Percentiles rank a stretch among this genome's conserved stretches.
Evolutionary conservation across 192 early-diverging fungal genomes (phyloP).

Genomic region (Backusella australiensis): DNA sequence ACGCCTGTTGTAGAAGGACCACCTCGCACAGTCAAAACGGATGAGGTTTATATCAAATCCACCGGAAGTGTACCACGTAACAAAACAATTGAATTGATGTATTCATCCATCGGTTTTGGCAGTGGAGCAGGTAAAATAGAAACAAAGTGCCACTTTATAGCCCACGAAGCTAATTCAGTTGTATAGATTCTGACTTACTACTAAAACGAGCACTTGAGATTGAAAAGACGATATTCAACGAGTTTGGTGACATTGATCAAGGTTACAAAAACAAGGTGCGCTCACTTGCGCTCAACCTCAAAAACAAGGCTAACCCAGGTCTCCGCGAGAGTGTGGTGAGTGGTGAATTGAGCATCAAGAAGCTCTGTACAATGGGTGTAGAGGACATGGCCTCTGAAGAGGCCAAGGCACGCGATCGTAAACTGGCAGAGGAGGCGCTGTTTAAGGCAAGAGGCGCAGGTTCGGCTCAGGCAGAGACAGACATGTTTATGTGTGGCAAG

Average conservation of each 20-base stretch:
- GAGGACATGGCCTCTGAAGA: conserved; percentile 93
- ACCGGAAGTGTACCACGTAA: conserved; percentile 70
- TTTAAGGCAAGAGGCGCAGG: conserved; percentile 76
- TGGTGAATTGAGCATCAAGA: conserved; percentile 60
- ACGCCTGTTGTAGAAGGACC: conserved; percentile 24
- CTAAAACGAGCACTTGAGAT: conserved; percentile 53
- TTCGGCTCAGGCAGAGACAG: conserved; percentile 76
- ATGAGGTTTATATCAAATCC: conserved; percentile 47
- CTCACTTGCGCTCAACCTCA: conserved; percentile 74
- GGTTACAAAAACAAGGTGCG: conserved; percentile 76
- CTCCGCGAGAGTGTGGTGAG: conserved; percentile 65
- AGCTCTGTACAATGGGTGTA: conserved; percentile 74
- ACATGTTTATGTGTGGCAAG: conserved; percentile 92
- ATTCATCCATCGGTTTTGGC: conserved; percentile 64
- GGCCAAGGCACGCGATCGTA: conserved; percentile 64
- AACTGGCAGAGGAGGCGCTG: conserved; percentile 69
- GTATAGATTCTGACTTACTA: conserved; percentile 48
- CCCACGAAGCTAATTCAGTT: too few relatives aligned
- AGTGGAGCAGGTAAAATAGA: conserved; percentile 49
- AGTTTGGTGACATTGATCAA: conserved; percentile 45
- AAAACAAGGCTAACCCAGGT: conserved; percentile 72
- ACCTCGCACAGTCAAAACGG: conserved; percentile 54
- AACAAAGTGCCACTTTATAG: too few relatives aligned
- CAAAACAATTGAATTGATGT: conserved; percentile 79
- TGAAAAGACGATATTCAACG: conserved; percentile 62